phyloP scores from a whole-genome alignment of 805 yeast species.

The Lachancea fermentati region DNA sequence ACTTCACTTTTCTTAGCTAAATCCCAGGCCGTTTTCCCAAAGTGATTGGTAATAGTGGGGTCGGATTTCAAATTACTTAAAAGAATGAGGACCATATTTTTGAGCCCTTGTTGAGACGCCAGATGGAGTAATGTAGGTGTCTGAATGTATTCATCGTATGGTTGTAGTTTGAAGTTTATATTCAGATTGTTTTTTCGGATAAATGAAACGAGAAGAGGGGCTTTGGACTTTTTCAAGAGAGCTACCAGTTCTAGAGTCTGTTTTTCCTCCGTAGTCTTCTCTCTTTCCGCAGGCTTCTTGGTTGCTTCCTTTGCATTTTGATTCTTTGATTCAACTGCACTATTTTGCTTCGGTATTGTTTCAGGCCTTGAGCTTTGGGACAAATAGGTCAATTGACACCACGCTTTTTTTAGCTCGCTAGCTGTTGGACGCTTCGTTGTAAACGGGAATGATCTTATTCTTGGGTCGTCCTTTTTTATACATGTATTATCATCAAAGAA shows the following conservation, averaged over 20 bases:
- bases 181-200: conserved; percentile 52
- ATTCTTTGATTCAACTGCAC: conserved; percentile 27
- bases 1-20: conserved; percentile 44
- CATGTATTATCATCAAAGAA: conserved; percentile 59
- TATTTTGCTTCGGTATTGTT: background rate
- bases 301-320: conserved; percentile 24
- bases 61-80: conserved; percentile 62
- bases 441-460: conserved; percentile 75
- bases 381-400: conserved; percentile 71
- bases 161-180: conserved; percentile 50
- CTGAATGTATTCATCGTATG: conserved; percentile 46
- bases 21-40: conserved; percentile 67
- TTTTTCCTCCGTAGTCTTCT: conserved; percentile 37
- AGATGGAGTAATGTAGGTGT: conserved; percentile 73
- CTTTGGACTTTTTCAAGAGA: conserved; percentile 64
- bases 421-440: conserved; percentile 85
- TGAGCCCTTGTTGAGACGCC: conserved; percentile 62
- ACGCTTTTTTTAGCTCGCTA: conserved; percentile 72
- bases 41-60: conserved; percentile 50
- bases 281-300: conserved; percentile 4
- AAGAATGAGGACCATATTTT: conserved; percentile 58
- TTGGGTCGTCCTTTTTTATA: conserved; percentile 45
- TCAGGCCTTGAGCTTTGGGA: conserved; percentile 48
- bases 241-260: conserved; percentile 54
- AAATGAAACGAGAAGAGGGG: conserved; percentile 64